Evolutionary conservation across 2,329 filamentous ascomycete species (phyloP).

Genomic region (Sclerotinia subarctica): DNA sequence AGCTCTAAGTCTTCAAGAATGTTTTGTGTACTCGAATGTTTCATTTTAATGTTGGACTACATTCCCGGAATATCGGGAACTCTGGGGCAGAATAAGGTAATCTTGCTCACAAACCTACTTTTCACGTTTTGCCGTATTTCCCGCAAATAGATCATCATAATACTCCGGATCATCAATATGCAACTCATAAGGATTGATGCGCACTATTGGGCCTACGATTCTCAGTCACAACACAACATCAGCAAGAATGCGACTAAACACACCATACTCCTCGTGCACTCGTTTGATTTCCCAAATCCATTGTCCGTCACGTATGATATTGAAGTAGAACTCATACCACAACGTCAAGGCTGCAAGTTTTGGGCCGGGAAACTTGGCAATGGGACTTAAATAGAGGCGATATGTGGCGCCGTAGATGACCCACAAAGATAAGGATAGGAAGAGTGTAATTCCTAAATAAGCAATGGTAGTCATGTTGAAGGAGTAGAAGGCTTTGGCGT

Average conservation of each 20-base stretch:
- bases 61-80: no score
- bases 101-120: conserved; percentile 23
- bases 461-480: neutral
- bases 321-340: conserved; percentile 42
- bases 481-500: neutral
- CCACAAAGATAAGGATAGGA: conserved; percentile 5
- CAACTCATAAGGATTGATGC: conserved; percentile 39
- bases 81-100: neutral
- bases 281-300: conserved; percentile 44
- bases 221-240: neutral
- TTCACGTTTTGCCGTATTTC: conserved; percentile 20
- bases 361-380: conserved; percentile 38
- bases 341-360: conserved; percentile 37
- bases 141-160: conserved; percentile 43
- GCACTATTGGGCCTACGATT: conserved; percentile 6
- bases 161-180: conserved; percentile 41
- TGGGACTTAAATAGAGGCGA: conserved; percentile 39
- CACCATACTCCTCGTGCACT: conserved; percentile 43
- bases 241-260: conserved; percentile 37
- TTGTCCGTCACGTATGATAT: conserved; percentile 43
- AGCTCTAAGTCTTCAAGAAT: no score
- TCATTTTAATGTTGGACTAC: no score
- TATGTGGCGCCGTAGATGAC: conserved; percentile 21
- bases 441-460: neutral
- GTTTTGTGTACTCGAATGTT: no score